Evolutionary conservation across 2,329 filamentous ascomycete genomes (phyloP).

Genomic region (Dactylellina leptospora): DNA sequence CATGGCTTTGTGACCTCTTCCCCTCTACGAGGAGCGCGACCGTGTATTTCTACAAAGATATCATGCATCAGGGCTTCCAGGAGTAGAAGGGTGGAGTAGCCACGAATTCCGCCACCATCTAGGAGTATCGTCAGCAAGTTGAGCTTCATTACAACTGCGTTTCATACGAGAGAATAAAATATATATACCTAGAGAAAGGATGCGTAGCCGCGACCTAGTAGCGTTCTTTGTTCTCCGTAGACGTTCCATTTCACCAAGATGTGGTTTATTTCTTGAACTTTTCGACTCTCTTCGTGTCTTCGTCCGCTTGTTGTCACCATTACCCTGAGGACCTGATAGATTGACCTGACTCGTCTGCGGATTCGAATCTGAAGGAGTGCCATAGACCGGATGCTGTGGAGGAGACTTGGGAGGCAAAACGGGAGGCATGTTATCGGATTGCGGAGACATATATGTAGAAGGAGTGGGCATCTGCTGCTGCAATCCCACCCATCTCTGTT

Average conservation of each 20-base stretch:
- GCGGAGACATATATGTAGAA: constrained; percentile 12
- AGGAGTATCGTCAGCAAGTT: neutral
- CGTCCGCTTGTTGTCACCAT: constrained; percentile 12
- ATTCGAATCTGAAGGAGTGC: neutral
- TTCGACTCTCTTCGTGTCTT: constrained; percentile 31
- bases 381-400: constrained; percentile 22
- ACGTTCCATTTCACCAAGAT: constrained; percentile 40
- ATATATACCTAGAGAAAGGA: constrained; percentile 37
- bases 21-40: constrained; percentile 79
- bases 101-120: constrained; percentile 94
- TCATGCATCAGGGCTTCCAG: constrained; percentile 98
- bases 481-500: constrained; percentile 20
- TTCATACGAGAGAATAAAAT: no score
- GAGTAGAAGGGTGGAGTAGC: constrained; percentile 98
- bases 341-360: constrained; percentile 22
- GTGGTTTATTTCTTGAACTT: constrained; percentile 27
- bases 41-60: constrained; percentile 85
- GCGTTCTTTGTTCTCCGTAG: constrained; percentile 36
- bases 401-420: constrained; percentile 29
- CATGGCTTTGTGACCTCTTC: constrained; percentile 95
- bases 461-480: constrained; percentile 8
- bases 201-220: constrained; percentile 30
- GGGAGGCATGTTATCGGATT: constrained; percentile 23
- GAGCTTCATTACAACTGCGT: no score
- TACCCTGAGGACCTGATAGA: constrained; percentile 10